phyloP scores from a whole-genome alignment of 108 stramenopile species.

The Hondaea fermentalgiana region DNA sequence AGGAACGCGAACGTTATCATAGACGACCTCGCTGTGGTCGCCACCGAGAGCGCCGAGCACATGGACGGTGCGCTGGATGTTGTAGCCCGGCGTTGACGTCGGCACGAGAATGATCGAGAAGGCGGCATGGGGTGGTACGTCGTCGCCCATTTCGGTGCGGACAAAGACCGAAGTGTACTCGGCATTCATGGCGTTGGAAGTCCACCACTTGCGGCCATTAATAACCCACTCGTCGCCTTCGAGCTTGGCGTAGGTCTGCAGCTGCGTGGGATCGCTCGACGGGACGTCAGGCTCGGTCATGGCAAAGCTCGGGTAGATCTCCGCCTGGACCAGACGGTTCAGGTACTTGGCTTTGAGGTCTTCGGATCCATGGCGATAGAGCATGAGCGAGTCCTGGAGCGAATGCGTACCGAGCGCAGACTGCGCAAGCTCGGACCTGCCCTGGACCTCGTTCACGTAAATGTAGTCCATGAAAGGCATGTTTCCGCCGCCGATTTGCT shows the following conservation, averaged over 20 bases:
- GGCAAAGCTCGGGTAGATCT: slow-evolving; percentile 71
- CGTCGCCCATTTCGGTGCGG: slow-evolving; percentile 11
- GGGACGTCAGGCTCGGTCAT: slow-evolving; percentile 95
- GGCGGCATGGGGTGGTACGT: not conserved
- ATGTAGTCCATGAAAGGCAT: slow-evolving; percentile 14
- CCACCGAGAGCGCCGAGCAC: not conserved
- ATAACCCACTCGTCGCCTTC: slow-evolving; percentile 1
- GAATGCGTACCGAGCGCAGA: not conserved
- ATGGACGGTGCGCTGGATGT: not conserved
- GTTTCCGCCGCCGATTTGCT: not conserved
- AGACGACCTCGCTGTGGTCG: slow-evolving; percentile 1
- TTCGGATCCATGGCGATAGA: slow-evolving; percentile 51
- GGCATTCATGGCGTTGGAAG: slow-evolving; percentile 66
- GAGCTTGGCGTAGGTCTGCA: slow-evolving; percentile 28
- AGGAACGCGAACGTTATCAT: slow-evolving; percentile 28
- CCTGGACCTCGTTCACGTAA: slow-evolving; percentile 16
- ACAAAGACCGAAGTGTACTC: slow-evolving; percentile 73
- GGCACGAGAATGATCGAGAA: slow-evolving; percentile 59
- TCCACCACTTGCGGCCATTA: slow-evolving; percentile 43
- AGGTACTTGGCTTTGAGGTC: slow-evolving; percentile 64
- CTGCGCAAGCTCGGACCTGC: not conserved
- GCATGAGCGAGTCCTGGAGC: slow-evolving; percentile 9
- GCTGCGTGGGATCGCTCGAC: slow-evolving; percentile 79
- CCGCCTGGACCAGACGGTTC: slow-evolving; percentile 64
- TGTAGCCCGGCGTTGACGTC: slow-evolving; percentile 53